Percentiles rank a stretch among this genome's conserved stretches.
phyloP scores from a whole-genome alignment of 2,329 filamentous ascomycete genomes.

The Cladophialophora chaetospira region DNA sequence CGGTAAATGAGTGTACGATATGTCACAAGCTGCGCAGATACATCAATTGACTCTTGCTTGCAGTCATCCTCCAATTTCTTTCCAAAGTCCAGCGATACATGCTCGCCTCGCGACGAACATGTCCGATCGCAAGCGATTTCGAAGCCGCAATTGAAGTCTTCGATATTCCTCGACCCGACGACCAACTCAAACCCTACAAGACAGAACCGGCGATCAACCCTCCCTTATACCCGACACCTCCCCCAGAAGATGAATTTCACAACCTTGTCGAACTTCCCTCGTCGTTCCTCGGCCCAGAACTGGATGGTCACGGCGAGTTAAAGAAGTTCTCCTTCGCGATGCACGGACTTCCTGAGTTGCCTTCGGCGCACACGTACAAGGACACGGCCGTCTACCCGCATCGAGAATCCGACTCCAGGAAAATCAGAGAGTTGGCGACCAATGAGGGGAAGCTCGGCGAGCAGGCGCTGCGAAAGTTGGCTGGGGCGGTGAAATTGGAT shows the following conservation, averaged over 20 bases:
- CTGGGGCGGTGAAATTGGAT: constrained; percentile 50
- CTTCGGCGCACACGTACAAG: constrained; percentile 66
- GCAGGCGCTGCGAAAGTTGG: constrained; percentile 64
- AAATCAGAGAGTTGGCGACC: constrained; percentile 63
- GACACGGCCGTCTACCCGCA: constrained; percentile 60
- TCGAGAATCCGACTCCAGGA: constrained; percentile 61
- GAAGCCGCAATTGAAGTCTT: constrained; percentile 52
- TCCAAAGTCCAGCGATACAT: constrained; percentile 60
- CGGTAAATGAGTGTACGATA: constrained; percentile 60
- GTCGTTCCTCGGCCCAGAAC: constrained; percentile 54
- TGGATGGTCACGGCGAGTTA: constrained; percentile 52
- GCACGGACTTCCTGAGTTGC: constrained; percentile 62
- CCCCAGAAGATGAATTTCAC: constrained; percentile 42
- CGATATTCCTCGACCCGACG: constrained; percentile 37
- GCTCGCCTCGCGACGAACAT: constrained; percentile 56
- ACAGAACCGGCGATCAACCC: constrained; percentile 37
- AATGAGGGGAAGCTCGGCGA: constrained; percentile 67
- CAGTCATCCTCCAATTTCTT: constrained; percentile 53
- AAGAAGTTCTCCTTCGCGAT: constrained; percentile 58
- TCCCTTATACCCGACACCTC: constrained; percentile 43
- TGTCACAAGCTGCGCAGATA: background rate
- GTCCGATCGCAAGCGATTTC: constrained; percentile 62
- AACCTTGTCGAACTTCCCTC: constrained; percentile 37
- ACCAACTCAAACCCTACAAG: constrained; percentile 32
- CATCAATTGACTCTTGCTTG: constrained; percentile 29